Percentiles rank a stretch among this genome's conserved stretches.
phyloP scores from a whole-genome alignment of 176 grass and related monocot species.

The Dendrocalamus sinicus region DNA sequence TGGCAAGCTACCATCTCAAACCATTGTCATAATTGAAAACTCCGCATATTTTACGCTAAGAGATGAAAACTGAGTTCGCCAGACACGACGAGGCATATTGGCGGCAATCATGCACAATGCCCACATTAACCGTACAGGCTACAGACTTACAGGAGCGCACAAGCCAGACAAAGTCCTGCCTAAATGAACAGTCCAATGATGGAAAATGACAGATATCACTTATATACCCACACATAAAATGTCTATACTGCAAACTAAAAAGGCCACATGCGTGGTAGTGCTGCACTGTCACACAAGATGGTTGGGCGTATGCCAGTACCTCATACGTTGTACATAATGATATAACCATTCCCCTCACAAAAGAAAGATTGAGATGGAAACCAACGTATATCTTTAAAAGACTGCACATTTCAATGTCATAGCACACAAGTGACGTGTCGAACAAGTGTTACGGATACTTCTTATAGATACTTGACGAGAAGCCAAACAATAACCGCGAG shows the following conservation, averaged over 20 bases:
- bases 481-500: slow-evolving; percentile 76
- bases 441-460: background rate
- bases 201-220: background rate
- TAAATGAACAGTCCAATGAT: background rate
- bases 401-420: slow-evolving; percentile 41
- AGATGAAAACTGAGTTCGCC: no score
- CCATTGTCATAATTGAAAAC: no score
- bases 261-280: background rate
- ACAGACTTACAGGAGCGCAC: no score
- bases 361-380: slow-evolving; percentile 35
- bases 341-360: slow-evolving; percentile 34
- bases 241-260: slow-evolving; percentile 14
- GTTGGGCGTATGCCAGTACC: background rate
- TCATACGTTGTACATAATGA: slow-evolving; percentile 8
- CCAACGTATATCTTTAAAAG: slow-evolving; percentile 31
- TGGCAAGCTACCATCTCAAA: no score
- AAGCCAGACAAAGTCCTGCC: no score
- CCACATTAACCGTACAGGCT: no score
- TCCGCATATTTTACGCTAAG: no score
- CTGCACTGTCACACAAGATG: slow-evolving; percentile 19
- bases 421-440: background rate
- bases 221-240: background rate
- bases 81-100: no score
- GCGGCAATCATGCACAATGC: no score
- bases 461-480: slow-evolving; percentile 88